Base-by-base conservation (phyloP, 202 grass and related monocot genomes). In the Carex sylvatica region DNA sequence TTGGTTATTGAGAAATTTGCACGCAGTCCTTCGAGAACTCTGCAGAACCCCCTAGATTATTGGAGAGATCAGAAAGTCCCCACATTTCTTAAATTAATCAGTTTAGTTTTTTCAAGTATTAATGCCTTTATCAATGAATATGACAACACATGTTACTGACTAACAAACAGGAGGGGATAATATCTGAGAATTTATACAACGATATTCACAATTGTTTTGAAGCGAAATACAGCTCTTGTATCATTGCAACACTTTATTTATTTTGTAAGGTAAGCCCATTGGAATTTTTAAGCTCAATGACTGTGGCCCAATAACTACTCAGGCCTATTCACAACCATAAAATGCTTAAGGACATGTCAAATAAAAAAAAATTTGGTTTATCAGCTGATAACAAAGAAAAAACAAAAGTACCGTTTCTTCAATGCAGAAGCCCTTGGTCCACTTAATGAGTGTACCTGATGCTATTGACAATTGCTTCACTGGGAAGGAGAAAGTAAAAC, bases 401-500 rank as follows among this genome's bases (percentile, higher is more conserved):
- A 54, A 74, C 74, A 52, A 87, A 81, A 62, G 87, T 81, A 93
- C 87, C 87, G 78, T 88, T 74, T 86, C 89, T 79, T 93, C 86
- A 46, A 97, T 97, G 64, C 79, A 65, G 64, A 97, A 93, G 65
- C 94, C 89, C 80, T 97, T 97, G 63, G 94, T 93, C 94, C 94
- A 97, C 67, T 91, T 97, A 72, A 97, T 91, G 71, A 97, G 94
- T 68, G 89, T 93, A 64, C 94, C 94, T n/a, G 91, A 97, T 30
- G 89, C 79, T 69, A 93, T 83, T 16, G 94, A 97, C 67, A 74
- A 64, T 78, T 97, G 94, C 65, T 91, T 93, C 70, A 97, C 94
- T 58, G 89, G 94, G 82, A 97, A 97, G 4, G 94, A 97, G 83
- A 97, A 97, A 66, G 91, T 97, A 87, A 97, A 97, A 71, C 94